Evolutionary conservation across 2,329 filamentous ascomycete genomes (phyloP), one percentile per base, ranked within the genome.

Genomic region (Neopestalotiopsis sp.): DNA sequence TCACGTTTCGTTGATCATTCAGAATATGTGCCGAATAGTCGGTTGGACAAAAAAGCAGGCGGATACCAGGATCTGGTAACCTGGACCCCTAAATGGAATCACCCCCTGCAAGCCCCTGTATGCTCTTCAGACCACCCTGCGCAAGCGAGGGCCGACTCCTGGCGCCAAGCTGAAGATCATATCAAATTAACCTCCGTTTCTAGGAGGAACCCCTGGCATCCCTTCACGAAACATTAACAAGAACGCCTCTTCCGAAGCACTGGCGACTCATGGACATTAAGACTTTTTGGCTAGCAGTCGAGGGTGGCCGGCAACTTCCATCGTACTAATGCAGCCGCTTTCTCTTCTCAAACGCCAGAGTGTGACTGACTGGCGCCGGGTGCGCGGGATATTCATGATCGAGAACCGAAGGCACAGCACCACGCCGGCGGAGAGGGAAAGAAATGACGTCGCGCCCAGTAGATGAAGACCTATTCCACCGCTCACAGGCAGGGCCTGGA

Each of bases 161-260:
- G 67, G 73, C 70, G 71, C 71, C 71, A 73, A 72, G 70, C 69
- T 68, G 73, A 71, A 72, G 73, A 74, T 76, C 74, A 74, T 73
- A 73, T 74, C 71, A 74, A 72, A 74, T 75, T 75, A 70, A 69
- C 70, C 69, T 74, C 73, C 69, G 73, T 74, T 75, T 74, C 71
- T 73, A 69, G 70, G 56, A 69, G 65, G 57, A 67, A 53, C 45
- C 59, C 64, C 67, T 24, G 42, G 30, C 32, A 45, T 32, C 40
- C 61, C 9, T 38, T 53, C 61, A 45, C 38, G 34, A 64, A 64
- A 64, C 61, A 64, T 57, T 28, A 40, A 40, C 61, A 63, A 30
- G 17, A 38, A 56, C 63, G 42, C 63, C 42, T 66, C 63, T 57
- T 58, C 63, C 63, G 63, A 45, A 53, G 62, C 40, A 53, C 13